phyloP scores from a whole-genome alignment of 257 asterid genomes.

The Gentiana straminea region DNA sequence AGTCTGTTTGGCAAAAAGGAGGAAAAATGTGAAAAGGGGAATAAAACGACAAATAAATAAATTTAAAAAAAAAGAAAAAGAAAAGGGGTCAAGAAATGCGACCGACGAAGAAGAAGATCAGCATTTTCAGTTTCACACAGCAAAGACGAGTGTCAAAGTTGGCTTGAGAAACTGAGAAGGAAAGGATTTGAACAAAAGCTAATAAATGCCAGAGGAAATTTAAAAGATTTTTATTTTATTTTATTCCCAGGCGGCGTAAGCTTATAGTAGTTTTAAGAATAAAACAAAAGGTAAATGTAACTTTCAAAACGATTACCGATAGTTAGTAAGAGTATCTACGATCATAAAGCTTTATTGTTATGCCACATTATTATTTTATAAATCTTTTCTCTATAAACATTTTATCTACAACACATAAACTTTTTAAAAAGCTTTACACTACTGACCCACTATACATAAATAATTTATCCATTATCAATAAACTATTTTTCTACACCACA shows the following conservation, averaged over 20 bases:
- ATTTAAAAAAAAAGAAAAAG: constrained; percentile 14
- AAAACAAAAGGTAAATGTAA: too few species aligned
- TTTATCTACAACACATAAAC: too few species aligned
- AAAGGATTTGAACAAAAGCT: constrained; percentile 13
- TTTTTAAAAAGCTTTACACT: too few species aligned
- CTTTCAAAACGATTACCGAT: not conserved
- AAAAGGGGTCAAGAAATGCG: constrained; percentile 5
- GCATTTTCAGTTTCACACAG: constrained; percentile 17
- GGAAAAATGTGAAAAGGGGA: constrained; percentile 10
- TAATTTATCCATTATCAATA: too few species aligned
- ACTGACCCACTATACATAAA: too few species aligned
- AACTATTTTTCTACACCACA: too few species aligned
- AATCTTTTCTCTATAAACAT: too few species aligned
- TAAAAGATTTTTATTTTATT: not conserved
- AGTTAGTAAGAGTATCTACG: too few species aligned
- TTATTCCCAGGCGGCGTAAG: constrained; percentile 15
- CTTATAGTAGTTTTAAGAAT: not conserved
- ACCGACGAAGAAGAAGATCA: not conserved
- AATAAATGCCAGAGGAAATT: constrained; percentile 6
- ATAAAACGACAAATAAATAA: constrained; percentile 23
- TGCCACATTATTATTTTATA: too few species aligned
- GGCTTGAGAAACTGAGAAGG: not conserved
- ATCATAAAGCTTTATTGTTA: too few species aligned
- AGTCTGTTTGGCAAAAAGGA: constrained; percentile 4
- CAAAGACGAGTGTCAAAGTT: constrained; percentile 10